Conservation (phyloP, 306 rosid genomes). For the Crotalaria pallida region DNA sequence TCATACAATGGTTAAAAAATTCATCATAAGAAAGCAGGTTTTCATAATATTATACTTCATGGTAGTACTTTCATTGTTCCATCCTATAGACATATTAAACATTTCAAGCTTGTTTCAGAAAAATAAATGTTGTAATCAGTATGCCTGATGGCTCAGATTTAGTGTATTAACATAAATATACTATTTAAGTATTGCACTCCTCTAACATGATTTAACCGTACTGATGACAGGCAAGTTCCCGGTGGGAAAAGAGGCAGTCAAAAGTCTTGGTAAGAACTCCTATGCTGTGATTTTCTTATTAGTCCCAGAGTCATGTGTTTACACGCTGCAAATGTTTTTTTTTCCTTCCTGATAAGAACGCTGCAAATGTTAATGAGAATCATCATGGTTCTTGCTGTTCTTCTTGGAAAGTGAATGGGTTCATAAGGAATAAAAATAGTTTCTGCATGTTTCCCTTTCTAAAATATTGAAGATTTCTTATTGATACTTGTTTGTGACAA, state of each 20-base stretch:
- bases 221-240: slow-evolving; percentile 67
- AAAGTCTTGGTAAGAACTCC: slow-evolving; percentile 65
- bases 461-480: background rate
- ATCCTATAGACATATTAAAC: background rate
- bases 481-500: background rate
- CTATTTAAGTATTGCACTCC: background rate
- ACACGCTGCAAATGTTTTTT: background rate
- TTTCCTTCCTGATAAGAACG: no score
- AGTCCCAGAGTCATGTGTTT: background rate
- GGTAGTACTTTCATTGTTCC: background rate
- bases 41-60: background rate
- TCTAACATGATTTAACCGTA: slow-evolving; percentile 6
- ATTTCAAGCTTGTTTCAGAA: background rate
- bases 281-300: background rate
- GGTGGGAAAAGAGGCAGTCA: slow-evolving; percentile 97
- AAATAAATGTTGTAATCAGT: background rate
- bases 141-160: background rate
- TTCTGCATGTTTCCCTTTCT: background rate
- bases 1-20: background rate
- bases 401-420: background rate
- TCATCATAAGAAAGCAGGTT: background rate
- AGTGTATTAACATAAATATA: background rate
- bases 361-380: background rate
- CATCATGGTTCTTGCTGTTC: background rate
- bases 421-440: background rate